These are phyloP conservation scores for Picochlorum sp. DNA, from an alignment of 139 green algal species.

Conservation along the genomic window DNA sequence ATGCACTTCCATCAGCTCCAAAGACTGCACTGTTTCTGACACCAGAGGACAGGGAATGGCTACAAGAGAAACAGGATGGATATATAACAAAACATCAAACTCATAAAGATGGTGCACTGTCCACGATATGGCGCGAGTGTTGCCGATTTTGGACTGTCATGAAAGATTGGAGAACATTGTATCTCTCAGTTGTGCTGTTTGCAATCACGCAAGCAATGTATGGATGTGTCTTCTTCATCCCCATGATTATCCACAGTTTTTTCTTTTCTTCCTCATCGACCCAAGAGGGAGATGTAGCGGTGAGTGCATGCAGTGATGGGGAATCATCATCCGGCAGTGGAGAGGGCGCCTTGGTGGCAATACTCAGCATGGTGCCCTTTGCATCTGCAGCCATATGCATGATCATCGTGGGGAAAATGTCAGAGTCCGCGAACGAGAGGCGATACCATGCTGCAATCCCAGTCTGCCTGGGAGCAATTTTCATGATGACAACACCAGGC, in stretches of 20 bases:
- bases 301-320: not conserved
- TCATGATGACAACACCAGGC: constrained; percentile 10
- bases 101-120: no score
- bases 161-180: constrained; percentile 30
- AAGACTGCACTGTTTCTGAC: constrained; percentile 36
- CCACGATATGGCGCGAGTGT: no score
- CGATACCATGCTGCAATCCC: constrained; percentile 13
- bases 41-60: constrained; percentile 31
- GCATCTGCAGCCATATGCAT: constrained; percentile 12
- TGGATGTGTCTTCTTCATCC: constrained; percentile 23
- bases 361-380: constrained; percentile 20
- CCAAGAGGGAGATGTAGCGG: not conserved
- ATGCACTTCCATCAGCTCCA: constrained; percentile 23
- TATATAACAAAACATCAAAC: not conserved
- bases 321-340: not conserved
- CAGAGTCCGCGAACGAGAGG: constrained; percentile 20
- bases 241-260: constrained; percentile 17
- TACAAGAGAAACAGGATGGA: constrained; percentile 14
- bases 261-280: not conserved
- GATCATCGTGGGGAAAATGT: constrained; percentile 17
- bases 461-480: constrained; percentile 6
- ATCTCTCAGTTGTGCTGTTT: constrained; percentile 15
- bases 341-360: constrained; percentile 8
- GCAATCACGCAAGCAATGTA: constrained; percentile 24
- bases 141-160: not conserved